Evolutionary conservation across 179 eudicot genomes (phyloP), one percentile per base, ranked within the genome.

Genomic region (Silene noctiflora): DNA sequence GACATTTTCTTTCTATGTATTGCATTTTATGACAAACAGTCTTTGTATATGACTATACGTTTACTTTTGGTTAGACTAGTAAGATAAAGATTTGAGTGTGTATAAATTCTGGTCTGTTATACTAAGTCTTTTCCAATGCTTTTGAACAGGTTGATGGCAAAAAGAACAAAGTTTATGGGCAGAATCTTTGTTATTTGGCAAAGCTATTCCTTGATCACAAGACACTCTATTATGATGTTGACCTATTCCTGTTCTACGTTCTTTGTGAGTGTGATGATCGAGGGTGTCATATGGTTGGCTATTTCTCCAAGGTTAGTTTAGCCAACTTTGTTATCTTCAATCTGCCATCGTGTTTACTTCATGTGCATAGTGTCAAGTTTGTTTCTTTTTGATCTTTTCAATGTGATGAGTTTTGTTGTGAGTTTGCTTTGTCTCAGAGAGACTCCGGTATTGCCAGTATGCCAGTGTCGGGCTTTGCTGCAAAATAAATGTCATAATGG

Each of bases 281-380:
- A 77, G 98, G 98, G 72, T 94, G 98, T 88, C 98, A 90, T 86
- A 94, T 94, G 98, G 98, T 94, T 75, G 98, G 98, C 72, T 94
- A 94, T 84, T 94, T 94, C 78, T 94, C 98, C 35, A 94, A 94
- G 97, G 98, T 94, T 87, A 75, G 33, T 67, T 12, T 60, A 44
- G 39, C 24, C 56, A 61, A 33, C 53, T 39, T 16, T 58, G 6
- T 42, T 42, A 42, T 42, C 42, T 35, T 53, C 7, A 8, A 46
- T 71, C 19, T 68, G 12, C 21, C 19, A 77, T n/a, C 55, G 42
- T 46, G 19, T 44, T 68, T 58, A 10, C 29, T 67, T 67, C n/a
- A 33, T 35, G n/a, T 42, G 48, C 48, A 42, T 42, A 58, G 21
- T 25, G 25, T 42, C 8, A 10, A 6, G 0, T 42, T 42, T 42